Percentiles rank a stretch among this genome's conserved stretches.
phyloP scores from a whole-genome alignment of 352 stramenopile genomes.

The Phytophthora colocasiae region DNA sequence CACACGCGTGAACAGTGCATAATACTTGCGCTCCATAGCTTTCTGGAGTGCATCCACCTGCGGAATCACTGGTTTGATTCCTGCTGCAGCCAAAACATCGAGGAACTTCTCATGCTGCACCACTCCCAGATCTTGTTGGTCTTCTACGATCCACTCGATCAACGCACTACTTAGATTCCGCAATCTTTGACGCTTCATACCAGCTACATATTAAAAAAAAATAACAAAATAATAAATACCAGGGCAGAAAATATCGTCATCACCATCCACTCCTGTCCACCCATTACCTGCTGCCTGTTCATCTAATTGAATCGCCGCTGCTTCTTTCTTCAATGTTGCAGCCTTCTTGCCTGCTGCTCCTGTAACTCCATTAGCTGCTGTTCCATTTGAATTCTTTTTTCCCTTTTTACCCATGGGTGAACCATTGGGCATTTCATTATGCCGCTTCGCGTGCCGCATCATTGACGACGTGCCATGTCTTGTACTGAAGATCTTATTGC shows the following conservation, averaged over 20 bases:
- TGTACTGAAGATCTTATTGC: conserved; percentile 82
- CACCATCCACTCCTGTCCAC: conserved; percentile 7
- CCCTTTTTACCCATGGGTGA: conserved; percentile 52
- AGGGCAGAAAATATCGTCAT: conserved; percentile 11
- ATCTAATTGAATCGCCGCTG: conserved; percentile 48
- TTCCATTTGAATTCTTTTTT: conserved; percentile 54
- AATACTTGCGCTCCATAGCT: conserved; percentile 80
- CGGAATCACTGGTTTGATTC: conserved; percentile 59
- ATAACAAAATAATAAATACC: not conserved
- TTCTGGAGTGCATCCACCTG: conserved; percentile 66
- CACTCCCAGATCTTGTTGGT: conserved; percentile 69
- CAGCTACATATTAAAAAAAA: conserved; percentile 25
- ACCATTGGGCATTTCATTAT: conserved; percentile 74
- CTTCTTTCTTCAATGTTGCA: conserved; percentile 54
- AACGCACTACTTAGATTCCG: conserved; percentile 66
- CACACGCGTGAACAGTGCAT: conserved; percentile 69
- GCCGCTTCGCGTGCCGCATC: conserved; percentile 85
- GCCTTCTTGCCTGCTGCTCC: conserved; percentile 51
- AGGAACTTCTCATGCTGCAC: conserved; percentile 78
- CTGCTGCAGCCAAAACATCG: conserved; percentile 58
- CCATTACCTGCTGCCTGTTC: conserved; percentile 67
- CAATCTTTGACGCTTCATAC: conserved; percentile 72
- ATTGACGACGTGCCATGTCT: conserved; percentile 84
- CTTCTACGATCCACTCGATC: conserved; percentile 81
- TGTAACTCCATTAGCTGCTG: conserved; percentile 23